phyloP scores from a whole-genome alignment of 805 yeast genomes.

The Yamadazyma akitaensis region DNA sequence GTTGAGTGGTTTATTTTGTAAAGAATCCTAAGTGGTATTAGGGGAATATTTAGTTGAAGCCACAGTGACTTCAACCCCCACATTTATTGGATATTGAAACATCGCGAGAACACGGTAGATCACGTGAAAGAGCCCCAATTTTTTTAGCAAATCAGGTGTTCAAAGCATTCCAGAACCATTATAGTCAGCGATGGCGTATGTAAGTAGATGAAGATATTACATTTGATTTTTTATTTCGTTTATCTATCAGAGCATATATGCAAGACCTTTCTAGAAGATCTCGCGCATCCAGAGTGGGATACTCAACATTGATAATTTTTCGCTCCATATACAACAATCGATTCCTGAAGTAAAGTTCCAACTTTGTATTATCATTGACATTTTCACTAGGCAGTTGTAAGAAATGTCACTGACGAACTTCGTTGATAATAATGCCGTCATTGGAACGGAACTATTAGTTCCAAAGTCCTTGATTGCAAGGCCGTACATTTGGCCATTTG shows the following conservation, averaged over 20 bases:
- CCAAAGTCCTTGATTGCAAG: constrained; percentile 58
- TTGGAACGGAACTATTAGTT: constrained; percentile 68
- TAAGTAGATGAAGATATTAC: no score
- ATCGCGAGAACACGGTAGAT: not conserved
- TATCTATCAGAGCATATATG: no score
- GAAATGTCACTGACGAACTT: constrained; percentile 19
- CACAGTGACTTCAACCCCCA: not conserved
- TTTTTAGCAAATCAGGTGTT: no score
- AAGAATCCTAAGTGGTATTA: no score
- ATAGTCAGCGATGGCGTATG: no score
- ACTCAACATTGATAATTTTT: not conserved
- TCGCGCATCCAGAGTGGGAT: constrained; percentile 1
- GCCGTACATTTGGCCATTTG: constrained; percentile 82
- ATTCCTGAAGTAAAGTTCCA: not conserved
- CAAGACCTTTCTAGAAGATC: not conserved
- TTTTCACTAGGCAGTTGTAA: not conserved
- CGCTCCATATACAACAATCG: not conserved
- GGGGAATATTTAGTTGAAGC: not conserved
- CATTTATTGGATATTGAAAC: not conserved
- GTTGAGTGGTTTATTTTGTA: no score
- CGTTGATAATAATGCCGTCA: constrained; percentile 71
- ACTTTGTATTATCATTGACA: not conserved
- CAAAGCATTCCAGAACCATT: no score
- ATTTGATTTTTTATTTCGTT: no score
- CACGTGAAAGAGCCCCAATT: no score